These are phyloP conservation scores for Dothistroma pini DNA, from an alignment of 2,329 filamentous ascomycete genomes.

Conservation along the genomic window DNA sequence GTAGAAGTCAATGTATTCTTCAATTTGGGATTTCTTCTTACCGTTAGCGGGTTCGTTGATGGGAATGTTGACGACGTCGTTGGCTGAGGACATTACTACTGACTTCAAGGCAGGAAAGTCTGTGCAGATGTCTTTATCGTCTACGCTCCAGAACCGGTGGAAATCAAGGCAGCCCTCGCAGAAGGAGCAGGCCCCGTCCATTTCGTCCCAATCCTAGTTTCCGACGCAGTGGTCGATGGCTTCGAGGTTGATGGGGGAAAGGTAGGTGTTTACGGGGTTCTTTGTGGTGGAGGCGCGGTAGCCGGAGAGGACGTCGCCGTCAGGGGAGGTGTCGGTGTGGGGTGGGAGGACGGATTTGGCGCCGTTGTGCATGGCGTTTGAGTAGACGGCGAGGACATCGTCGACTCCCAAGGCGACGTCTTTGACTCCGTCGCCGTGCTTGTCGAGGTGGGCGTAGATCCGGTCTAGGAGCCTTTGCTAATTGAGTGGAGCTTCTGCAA, in stretches of 20 bases:
- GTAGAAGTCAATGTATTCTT: conserved; percentile 85
- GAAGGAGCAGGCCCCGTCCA: conserved; percentile 63
- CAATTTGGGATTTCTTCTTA: conserved; percentile 90
- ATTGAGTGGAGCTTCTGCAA: conserved; percentile 38
- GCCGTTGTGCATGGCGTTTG: conserved; percentile 64
- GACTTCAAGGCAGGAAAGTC: conserved; percentile 86
- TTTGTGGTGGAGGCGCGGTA: conserved; percentile 56
- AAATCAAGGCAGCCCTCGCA: conserved; percentile 89
- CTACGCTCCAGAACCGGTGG: conserved; percentile 96
- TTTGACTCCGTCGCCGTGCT: conserved; percentile 90
- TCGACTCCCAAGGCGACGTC: conserved; percentile 96
- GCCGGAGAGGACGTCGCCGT: conserved; percentile 66
- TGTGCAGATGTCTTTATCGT: conserved; percentile 88
- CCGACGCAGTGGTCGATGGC: conserved; percentile 96
- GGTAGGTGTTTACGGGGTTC: conserved; percentile 47
- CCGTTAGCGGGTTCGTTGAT: conserved; percentile 93
- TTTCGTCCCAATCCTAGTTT: conserved; percentile 93
- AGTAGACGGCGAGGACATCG: conserved; percentile 75
- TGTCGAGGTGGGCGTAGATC: conserved; percentile 78
- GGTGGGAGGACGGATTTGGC: conserved; percentile 63
- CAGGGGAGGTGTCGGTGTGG: conserved; percentile 48
- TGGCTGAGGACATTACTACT: conserved; percentile 81
- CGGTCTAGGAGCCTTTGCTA: conserved; percentile 66
- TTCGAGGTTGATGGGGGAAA: conserved; percentile 64
- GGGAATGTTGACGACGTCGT: conserved; percentile 92